A percentile compares a stretch with the other conserved stretches of the same genome.
These are phyloP conservation scores for Pistacia atlantica DNA, from an alignment of 345 rosid genomes.

Conservation along the genomic window DNA sequence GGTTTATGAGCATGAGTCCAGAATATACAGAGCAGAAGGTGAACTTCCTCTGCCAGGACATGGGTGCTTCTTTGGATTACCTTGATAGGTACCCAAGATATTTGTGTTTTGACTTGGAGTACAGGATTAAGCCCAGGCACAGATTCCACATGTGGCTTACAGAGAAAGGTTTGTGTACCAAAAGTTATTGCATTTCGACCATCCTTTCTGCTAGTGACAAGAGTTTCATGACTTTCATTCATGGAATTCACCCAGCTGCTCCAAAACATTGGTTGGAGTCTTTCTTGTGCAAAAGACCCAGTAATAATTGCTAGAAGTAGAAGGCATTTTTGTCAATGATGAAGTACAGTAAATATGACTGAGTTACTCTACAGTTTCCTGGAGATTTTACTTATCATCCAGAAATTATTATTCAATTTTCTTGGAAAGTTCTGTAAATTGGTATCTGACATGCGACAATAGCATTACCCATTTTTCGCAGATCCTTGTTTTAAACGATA, in stretches of 20 bases:
- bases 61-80: constrained; percentile 46
- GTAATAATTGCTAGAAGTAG: constrained; percentile 11
- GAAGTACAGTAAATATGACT: not conserved
- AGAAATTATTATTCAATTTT: constrained; percentile 1
- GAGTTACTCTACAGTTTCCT: not conserved
- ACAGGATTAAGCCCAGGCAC: constrained; percentile 60
- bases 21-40: constrained; percentile 49
- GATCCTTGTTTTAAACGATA: not conserved
- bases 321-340: not conserved
- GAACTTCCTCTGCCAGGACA: constrained; percentile 46
- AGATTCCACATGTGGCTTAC: constrained; percentile 55
- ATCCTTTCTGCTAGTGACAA: constrained; percentile 72
- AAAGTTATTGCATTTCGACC: constrained; percentile 53
- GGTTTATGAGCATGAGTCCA: constrained; percentile 61
- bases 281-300: constrained; percentile 32
- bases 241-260: constrained; percentile 66
- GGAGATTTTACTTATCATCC: not conserved
- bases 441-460: constrained; percentile 8
- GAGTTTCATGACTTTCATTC: constrained; percentile 49
- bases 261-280: constrained; percentile 57
- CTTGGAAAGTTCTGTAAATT: not conserved
- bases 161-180: constrained; percentile 47
- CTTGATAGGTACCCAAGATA: constrained; percentile 55
- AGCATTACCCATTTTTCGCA: not conserved
- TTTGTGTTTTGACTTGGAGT: constrained; percentile 64